Percentiles rank a stretch among this genome's conserved stretches.
Conservation (phyloP, 2,329 filamentous ascomycete species). For the Aspergillus fumigatus region DNA sequence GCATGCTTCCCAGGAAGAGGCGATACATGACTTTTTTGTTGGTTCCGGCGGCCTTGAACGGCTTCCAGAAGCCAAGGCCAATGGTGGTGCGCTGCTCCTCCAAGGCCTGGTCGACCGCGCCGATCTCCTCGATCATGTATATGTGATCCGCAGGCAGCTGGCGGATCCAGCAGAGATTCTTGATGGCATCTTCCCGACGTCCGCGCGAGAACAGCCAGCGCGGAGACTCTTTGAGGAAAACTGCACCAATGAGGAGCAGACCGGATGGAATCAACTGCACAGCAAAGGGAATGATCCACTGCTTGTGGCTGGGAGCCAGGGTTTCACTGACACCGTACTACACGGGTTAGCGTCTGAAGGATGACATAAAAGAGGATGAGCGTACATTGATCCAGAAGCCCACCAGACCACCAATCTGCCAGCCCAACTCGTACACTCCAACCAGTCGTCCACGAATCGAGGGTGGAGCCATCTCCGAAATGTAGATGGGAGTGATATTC, state of each 20-base stretch:
- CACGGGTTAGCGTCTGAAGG: constrained; percentile 5
- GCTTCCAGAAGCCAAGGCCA: constrained; percentile 70
- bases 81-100: constrained; percentile 60
- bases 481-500: constrained; percentile 58
- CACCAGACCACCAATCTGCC: constrained; percentile 50
- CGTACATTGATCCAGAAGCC: constrained; percentile 48
- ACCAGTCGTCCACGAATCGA: constrained; percentile 57
- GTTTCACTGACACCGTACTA: constrained; percentile 51
- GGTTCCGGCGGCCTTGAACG: constrained; percentile 55
- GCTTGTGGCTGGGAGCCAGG: constrained; percentile 28
- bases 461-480: constrained; percentile 54
- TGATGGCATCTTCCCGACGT: constrained; percentile 61
- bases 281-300: constrained; percentile 42
- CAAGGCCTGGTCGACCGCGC: constrained; percentile 64
- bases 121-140: constrained; percentile 71
- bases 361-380: too few relatives aligned
- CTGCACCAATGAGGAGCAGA: constrained; percentile 49
- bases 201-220: constrained; percentile 67
- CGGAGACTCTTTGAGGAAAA: constrained; percentile 62
- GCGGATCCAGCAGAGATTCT: constrained; percentile 47
- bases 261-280: constrained; percentile 39
- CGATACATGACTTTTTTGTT: constrained; percentile 61
- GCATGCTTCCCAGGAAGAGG: constrained; percentile 66
- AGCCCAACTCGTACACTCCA: constrained; percentile 54
- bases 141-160: constrained; percentile 40